Conservation (phyloP, 352 stramenopile species). For the Albugo laibachii region DNA sequence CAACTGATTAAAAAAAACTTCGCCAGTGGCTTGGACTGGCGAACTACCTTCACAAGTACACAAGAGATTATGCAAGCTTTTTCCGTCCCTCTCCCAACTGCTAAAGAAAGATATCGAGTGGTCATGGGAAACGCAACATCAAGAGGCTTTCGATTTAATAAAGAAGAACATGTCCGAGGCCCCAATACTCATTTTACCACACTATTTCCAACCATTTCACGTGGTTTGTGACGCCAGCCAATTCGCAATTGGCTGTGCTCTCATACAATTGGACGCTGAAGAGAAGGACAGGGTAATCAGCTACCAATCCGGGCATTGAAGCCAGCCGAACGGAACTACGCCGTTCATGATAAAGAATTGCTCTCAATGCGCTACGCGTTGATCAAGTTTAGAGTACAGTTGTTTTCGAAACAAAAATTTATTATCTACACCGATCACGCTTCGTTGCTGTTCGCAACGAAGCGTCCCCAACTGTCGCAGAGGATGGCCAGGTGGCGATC, state of each 20-base stretch:
- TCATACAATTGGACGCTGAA: neutral
- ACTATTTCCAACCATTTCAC: neutral
- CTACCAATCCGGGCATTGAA: conserved; percentile 1
- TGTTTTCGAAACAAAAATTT: neutral
- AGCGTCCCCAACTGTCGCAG: conserved; percentile 1
- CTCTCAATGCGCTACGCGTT: neutral
- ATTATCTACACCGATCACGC: conserved; percentile 2
- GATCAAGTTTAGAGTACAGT: neutral
- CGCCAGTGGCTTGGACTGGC: neutral
- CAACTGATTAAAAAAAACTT: conserved; percentile 5
- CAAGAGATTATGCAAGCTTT: neutral
- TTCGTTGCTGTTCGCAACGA: neutral
- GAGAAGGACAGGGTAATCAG: neutral
- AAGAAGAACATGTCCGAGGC: neutral
- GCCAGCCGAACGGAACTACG: neutral
- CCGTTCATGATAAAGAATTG: neutral
- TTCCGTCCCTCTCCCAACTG: neutral
- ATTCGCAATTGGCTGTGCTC: conserved; percentile 1
- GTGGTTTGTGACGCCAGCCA: conserved; percentile 4
- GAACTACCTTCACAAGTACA: neutral
- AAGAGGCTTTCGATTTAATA: neutral
- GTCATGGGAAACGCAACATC: neutral
- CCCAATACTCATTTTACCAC: neutral
- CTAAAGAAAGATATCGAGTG: neutral
- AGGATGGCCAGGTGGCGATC: conserved; percentile 11